Base-by-base conservation (phyloP, 75 land plant genomes). In the Larix kaempferi region DNA sequence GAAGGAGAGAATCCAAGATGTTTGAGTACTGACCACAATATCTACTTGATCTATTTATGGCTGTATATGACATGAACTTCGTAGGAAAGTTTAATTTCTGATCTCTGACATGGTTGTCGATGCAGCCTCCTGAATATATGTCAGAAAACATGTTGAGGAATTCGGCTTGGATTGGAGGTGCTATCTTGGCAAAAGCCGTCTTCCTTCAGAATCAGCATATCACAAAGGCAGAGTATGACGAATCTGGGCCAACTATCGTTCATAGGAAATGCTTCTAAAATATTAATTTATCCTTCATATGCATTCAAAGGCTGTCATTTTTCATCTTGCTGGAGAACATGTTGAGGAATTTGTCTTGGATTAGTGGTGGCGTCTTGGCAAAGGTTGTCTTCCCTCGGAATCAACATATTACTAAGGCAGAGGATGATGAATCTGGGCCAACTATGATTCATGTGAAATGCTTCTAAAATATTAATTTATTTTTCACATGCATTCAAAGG, bases 121-220 rank as follows among this genome's bases (percentile, higher is more conserved):
- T 58, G n/a, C 91, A 98, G 99, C 91, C 99, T 58, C 99, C 99
- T 37, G 99, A 98, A 78, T 98, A 98, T 79, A 98, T 98, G 99
- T 94, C 99, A 6, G 99, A 98, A 69, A 88, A 95, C 77, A 86
- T 98, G 79, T 62, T 87, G 22, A 84, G 76, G 74, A 89, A 91
- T 78, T 95, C 98, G 19, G 99, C 99, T 33, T 98, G 99, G 99
- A 85, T 98, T 79, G 99, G 99, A n/a, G 99, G 99, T 79, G 99
- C 99, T 16, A 98, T 98, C 56, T 83, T 98, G 21, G 99, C 99
- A 35, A 98, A 98, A 76, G 99, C 95, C 14, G 98, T 98, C 27
- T 98, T 98, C 78, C 99, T 98, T 55, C 99, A 98, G 59, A 95
- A 95, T 76, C 99, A 98, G 79, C 99, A 98, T 67, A 76, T 98